Percentiles rank a stretch among this genome's conserved stretches.
Evolutionary conservation across 2,329 filamentous ascomycete genomes (phyloP).

Genomic region (Mycosphaerella arachidis): DNA sequence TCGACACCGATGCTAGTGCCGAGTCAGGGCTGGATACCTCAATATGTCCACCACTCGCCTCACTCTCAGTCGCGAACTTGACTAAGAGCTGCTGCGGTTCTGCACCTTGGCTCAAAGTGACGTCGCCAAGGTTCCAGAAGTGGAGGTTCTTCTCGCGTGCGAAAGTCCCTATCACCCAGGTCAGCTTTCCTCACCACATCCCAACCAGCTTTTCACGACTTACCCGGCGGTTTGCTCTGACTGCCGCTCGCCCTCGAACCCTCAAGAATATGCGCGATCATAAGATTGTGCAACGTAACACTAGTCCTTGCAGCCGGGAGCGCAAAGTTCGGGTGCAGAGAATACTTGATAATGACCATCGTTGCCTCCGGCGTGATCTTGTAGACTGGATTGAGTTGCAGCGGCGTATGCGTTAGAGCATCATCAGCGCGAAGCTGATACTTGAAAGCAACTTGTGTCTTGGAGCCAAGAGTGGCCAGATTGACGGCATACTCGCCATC

Average conservation of each 20-base stretch:
- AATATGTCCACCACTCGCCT: slow-evolving; percentile 67
- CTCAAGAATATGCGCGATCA: slow-evolving; percentile 67
- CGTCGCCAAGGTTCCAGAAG: slow-evolving; percentile 74
- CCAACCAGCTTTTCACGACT: background rate
- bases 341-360: slow-evolving; percentile 80
- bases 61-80: slow-evolving; percentile 69
- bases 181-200: background rate
- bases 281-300: slow-evolving; percentile 67
- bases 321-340: slow-evolving; percentile 68
- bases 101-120: slow-evolving; percentile 58
- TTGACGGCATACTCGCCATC: slow-evolving; percentile 78
- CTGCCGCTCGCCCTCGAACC: slow-evolving; percentile 59
- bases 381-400: slow-evolving; percentile 72
- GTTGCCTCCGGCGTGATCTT: slow-evolving; percentile 79
- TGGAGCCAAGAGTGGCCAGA: slow-evolving; percentile 58
- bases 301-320: slow-evolving; percentile 37
- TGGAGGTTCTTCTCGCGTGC: slow-evolving; percentile 70
- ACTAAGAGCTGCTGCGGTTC: slow-evolving; percentile 73
- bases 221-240: slow-evolving; percentile 67
- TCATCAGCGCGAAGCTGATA: slow-evolving; percentile 77
- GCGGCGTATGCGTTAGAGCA: slow-evolving; percentile 56
- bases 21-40: slow-evolving; percentile 44
- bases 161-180: slow-evolving; percentile 53
- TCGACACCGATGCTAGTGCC: too few relatives aligned
- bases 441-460: slow-evolving; percentile 78